phyloP scores from a whole-genome alignment of 805 yeast species.

The Monosporozyma yasuniensis region DNA sequence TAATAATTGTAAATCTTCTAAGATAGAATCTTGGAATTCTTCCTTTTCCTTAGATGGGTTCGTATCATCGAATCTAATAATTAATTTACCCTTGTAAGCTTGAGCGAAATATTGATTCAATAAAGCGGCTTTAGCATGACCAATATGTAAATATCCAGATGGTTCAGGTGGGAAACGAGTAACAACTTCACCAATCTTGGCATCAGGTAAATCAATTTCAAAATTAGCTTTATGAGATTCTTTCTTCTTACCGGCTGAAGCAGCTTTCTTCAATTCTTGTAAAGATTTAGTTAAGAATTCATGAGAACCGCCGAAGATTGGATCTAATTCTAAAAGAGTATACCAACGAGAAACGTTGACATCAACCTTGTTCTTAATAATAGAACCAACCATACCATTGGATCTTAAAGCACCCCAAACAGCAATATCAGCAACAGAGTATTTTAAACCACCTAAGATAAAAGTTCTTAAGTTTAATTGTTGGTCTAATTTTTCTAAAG shows the following conservation, averaged over 20 bases:
- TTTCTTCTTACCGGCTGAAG: conserved; percentile 62
- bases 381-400: conserved; percentile 86
- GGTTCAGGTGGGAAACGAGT: conserved; percentile 99
- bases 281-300: conserved; percentile 60
- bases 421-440: conserved; percentile 73
- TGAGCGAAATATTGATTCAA: conserved; percentile 95
- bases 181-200: conserved; percentile 88
- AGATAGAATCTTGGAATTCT: conserved; percentile 88
- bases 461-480: conserved; percentile 81
- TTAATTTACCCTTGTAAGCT: conserved; percentile 90
- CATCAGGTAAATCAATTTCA: conserved; percentile 87
- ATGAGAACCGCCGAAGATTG: conserved; percentile 59
- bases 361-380: conserved; percentile 75
- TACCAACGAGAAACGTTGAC: conserved; percentile 92
- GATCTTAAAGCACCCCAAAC: conserved; percentile 92
- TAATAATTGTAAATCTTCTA: conserved; percentile 82
- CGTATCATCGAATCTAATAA: conserved; percentile 95
- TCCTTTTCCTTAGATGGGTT: conserved; percentile 94
- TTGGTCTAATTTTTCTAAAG: conserved; percentile 71
- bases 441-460: conserved; percentile 50
- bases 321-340: conserved; percentile 58
- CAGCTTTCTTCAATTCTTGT: conserved; percentile 62
- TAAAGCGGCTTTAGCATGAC: conserved; percentile 97
- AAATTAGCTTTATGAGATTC: conserved; percentile 90
- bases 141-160: conserved; percentile 93